Base-by-base conservation (phyloP, 192 early-diverging fungal genomes). In the Entophlyctis luteolus region DNA sequence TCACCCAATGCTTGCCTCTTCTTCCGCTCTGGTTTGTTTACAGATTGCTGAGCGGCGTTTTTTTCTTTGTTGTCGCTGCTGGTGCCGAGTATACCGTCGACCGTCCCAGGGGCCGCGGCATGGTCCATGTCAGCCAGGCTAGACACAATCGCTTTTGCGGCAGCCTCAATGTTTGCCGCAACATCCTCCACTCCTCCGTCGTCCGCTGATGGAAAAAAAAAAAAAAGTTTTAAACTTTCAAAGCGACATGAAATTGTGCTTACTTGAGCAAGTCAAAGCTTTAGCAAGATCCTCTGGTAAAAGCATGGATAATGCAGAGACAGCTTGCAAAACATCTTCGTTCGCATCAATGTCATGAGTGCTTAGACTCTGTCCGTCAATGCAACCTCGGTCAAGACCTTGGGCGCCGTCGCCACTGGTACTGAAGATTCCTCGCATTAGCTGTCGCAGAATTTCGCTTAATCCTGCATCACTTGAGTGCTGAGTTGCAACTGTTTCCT, bases 241-340 rank as follows among this genome's bases (percentile, higher is more conserved):
- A 52, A 52, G 35, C 20, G 29, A 59, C n/a, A n/a, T n/a, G n/a
- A n/a, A n/a, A n/a, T n/a, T n/a, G 47, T 2, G 47, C 39, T 46
- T 60, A 60, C 58, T 23, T 8, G 62, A 48, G 32, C 62, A 63
- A 5, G 62, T 63, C 18, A 63, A 38, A 2, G 62, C 62, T 49
- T 63, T 63, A 22, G 62, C 48, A 14, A 63, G n/a, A 2, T 63
- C 62, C 18, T 63, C 62, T 18, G 71, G 71, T 47, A 72, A 35
- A 1, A 72, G 34, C 39, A 72, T 48, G 8, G 71, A 72, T 2
- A 72, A 42, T n/a, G 71, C 71, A 4, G 62, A 57, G 28, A 72
- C 63, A 16, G 71, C 71, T 28, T 57, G 55, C 52, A 72, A 52
- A 16, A 72, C 50, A 45, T 72, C 71, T 8, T 62, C 68, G 27